Base-by-base conservation (phyloP, 2,329 filamentous ascomycete species). In the Dactylella cylindrospora region DNA sequence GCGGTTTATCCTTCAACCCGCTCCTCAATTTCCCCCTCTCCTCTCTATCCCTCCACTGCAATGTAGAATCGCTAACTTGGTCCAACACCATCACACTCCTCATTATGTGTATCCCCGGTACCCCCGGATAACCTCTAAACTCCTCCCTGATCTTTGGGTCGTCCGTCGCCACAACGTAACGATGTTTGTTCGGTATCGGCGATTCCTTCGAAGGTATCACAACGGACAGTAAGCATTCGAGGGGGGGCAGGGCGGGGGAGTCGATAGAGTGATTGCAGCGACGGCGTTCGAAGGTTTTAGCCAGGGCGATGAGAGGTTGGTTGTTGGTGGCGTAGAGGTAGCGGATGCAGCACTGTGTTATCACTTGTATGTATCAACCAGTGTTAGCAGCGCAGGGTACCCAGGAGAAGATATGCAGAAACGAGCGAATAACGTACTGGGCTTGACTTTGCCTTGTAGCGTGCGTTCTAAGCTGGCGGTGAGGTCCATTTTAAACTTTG, bases 401-500 rank as follows among this genome's bases (percentile, higher is more conserved):
- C 43, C n/a, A 4, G 9, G 29, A 43, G 17, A 36, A 22, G 17
- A 8, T 5, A 10, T 10, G 15, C 17, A 3, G 35, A 3, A 5
- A 2, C 17, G 17, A 9, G n/a, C 10, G 31, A 20, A 32, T 40
- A 17, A 76, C 81, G 52, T 77, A 88, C 83, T 85, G 41, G 88
- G 85, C 74, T 93, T 95, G 68, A 90, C 84, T 72, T 88, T 81
- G 64, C 88, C 90, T 70, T 94, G 88, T 2, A 95, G 77, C n/a
- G 89, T 93, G 57, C 86, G 80, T 71, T 90, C 82, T 23, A 96
- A 76, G 17, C 85, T 82, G 29, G 80, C 79, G 43, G 86, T 76
- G n/a, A 96, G 77, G 65, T 95, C 86, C 86, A 96, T 95, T 70
- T 91, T 93, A 76, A 87, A 93, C 43, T 82, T 81, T 66, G 85